Evolutionary conservation across 306 rosid genomes (phyloP).

Genomic region (Arachis hypogaea): DNA sequence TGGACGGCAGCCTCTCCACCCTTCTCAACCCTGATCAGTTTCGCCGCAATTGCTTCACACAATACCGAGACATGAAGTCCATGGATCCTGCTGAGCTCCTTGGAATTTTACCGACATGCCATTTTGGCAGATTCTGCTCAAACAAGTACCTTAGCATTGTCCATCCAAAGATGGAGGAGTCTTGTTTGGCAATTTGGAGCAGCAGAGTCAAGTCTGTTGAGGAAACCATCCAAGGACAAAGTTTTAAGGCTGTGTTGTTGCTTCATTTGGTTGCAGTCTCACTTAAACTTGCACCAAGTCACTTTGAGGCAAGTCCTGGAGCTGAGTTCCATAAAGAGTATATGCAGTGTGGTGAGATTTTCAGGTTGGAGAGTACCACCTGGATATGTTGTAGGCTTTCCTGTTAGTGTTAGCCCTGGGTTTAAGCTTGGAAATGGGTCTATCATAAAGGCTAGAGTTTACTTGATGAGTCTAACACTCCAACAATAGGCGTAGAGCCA

Average conservation of each 20-base stretch:
- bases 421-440: slow-evolving; percentile 85
- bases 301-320: slow-evolving; percentile 88
- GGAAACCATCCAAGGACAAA: slow-evolving; percentile 84
- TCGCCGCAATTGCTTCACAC: slow-evolving; percentile 81
- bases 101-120: slow-evolving; percentile 82
- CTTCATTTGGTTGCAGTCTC: slow-evolving; percentile 94
- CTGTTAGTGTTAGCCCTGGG: slow-evolving; percentile 81
- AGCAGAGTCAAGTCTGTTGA: slow-evolving; percentile 61
- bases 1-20: slow-evolving; percentile 93
- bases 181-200: slow-evolving; percentile 86
- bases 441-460: slow-evolving; percentile 83
- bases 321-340: slow-evolving; percentile 79
- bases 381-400: slow-evolving; percentile 78
- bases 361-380: slow-evolving; percentile 61
- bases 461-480: slow-evolving; percentile 45
- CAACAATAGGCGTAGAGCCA: slow-evolving; percentile 2
- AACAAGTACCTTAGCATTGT: slow-evolving; percentile 84
- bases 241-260: slow-evolving; percentile 86
- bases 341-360: slow-evolving; percentile 83
- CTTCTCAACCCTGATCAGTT: slow-evolving; percentile 87
- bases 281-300: slow-evolving; percentile 80
- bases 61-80: slow-evolving; percentile 81
- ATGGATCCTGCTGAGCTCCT: slow-evolving; percentile 94
- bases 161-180: slow-evolving; percentile 97
- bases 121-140: slow-evolving; percentile 87